Percentiles rank a stretch among this genome's conserved stretches.
Conservation (phyloP, 1,284 basidiomycete genomes). For the Sphagnurus paluster region DNA sequence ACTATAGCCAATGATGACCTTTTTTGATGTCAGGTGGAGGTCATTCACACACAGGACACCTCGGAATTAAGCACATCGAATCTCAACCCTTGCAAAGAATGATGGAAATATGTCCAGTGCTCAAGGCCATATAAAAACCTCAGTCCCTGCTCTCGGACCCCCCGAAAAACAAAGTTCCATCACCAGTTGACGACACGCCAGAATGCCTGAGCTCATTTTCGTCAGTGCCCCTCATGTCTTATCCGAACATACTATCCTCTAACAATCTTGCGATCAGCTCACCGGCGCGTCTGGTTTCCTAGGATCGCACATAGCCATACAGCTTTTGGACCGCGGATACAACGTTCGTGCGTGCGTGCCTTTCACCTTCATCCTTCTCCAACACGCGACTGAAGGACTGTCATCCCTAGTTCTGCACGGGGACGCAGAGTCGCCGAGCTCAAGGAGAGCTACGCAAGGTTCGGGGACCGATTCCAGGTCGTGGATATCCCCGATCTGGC, state of each 20-base stretch:
- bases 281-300: slow-evolving; percentile 34
- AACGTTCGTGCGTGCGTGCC: slow-evolving; percentile 27
- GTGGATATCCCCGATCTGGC: slow-evolving; percentile 25
- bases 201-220: slow-evolving; percentile 1
- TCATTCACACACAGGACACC: too few relatives aligned
- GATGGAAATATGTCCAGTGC: too few relatives aligned
- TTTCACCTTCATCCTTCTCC: not conserved
- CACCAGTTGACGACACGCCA: not conserved
- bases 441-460: slow-evolving; percentile 18
- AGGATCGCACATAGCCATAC: slow-evolving; percentile 28
- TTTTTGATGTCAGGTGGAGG: too few relatives aligned
- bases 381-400: not conserved
- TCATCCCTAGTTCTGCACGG: slow-evolving; percentile 23
- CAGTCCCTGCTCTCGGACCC: too few relatives aligned
- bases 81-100: too few relatives aligned
- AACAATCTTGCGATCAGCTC: slow-evolving; percentile 17
- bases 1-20: too few relatives aligned
- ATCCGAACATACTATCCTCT: not conserved
- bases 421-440: slow-evolving; percentile 23
- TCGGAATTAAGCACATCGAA: too few relatives aligned
- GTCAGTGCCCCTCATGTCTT: not conserved
- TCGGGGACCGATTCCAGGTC: slow-evolving; percentile 21
- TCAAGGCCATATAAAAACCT: too few relatives aligned
- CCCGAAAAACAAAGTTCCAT: not conserved
- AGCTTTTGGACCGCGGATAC: slow-evolving; percentile 29